phyloP scores from a whole-genome alignment of 495 filamentous ascomycete species.

The Choiromyces venosus region DNA sequence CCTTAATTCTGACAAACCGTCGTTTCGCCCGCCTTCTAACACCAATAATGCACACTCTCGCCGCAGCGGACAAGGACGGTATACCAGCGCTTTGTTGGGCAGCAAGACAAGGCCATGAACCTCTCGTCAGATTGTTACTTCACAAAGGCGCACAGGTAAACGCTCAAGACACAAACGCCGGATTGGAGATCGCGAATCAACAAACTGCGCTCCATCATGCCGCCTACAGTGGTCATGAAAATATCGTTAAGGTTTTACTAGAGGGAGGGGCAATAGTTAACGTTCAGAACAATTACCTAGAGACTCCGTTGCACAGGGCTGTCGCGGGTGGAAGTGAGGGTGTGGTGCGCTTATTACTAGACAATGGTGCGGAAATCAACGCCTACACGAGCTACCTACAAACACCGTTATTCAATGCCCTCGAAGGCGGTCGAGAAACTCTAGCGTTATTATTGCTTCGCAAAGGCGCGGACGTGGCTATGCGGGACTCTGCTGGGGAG shows the following conservation, averaged over 20 bases:
- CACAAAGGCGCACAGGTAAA: background rate
- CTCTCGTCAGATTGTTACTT: background rate
- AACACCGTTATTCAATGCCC: conserved; percentile 1
- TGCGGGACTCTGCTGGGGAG: conserved; percentile 24
- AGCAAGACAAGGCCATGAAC: background rate
- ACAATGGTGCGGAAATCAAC: background rate
- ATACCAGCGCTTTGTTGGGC: conserved; percentile 12
- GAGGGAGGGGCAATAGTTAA: background rate
- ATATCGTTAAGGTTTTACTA: conserved; percentile 5
- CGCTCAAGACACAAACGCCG: background rate
- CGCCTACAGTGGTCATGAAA: background rate
- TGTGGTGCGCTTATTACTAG: conserved; percentile 1
- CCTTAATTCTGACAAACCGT: conserved; percentile 17
- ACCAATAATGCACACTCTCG: conserved; percentile 7
- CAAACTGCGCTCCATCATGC: conserved; percentile 2
- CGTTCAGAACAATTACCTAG: background rate
- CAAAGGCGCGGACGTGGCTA: conserved; percentile 21
- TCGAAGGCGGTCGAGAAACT: background rate
- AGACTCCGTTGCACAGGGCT: background rate
- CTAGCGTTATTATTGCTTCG: background rate
- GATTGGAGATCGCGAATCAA: background rate
- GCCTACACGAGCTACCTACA: background rate
- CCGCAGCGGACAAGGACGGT: conserved; percentile 7
- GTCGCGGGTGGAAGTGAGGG: background rate
- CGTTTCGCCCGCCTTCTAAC: conserved; percentile 11